Conservation (phyloP, 495 filamentous ascomycete genomes). For the Hyaloscypha hepaticicola region DNA sequence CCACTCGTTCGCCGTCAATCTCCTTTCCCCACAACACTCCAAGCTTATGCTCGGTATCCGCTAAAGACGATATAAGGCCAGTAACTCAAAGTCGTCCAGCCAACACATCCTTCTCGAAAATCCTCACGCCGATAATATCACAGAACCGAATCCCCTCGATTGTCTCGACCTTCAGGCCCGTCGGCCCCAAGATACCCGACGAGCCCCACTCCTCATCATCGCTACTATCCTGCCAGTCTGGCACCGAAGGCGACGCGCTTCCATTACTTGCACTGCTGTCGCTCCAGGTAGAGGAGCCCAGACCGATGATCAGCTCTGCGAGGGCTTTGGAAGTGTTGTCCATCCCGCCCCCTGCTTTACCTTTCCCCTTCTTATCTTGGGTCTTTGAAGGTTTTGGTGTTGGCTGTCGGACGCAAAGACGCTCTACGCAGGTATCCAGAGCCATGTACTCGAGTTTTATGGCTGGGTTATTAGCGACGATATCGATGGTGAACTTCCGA, state of each 20-base stretch:
- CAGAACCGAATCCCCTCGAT: conserved; percentile 43
- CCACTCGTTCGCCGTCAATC: not conserved
- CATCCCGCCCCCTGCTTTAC: conserved; percentile 32
- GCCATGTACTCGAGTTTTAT: conserved; percentile 55
- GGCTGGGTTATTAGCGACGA: conserved; percentile 47
- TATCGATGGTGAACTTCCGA: conserved; percentile 53
- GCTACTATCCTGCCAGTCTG: conserved; percentile 11
- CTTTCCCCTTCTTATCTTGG: conserved; percentile 23
- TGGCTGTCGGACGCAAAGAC: conserved; percentile 37
- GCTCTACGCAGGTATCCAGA: conserved; percentile 44
- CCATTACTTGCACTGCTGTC: not conserved
- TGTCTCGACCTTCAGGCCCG: conserved; percentile 34
- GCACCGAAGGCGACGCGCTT: not conserved
- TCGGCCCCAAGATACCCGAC: conserved; percentile 19
- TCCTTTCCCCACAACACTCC: too few species aligned
- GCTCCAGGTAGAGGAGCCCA: not conserved
- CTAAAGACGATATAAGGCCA: not conserved
- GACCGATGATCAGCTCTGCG: not conserved
- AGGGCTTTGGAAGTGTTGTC: not conserved
- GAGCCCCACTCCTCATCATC: conserved; percentile 38
- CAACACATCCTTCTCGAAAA: conserved; percentile 51
- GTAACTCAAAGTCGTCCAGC: conserved; percentile 30
- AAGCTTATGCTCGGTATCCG: not conserved
- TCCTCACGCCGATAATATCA: conserved; percentile 47
- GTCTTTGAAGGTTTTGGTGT: not conserved